Base-by-base conservation (phyloP, 805 yeast species). In the Candida oleophila region DNA sequence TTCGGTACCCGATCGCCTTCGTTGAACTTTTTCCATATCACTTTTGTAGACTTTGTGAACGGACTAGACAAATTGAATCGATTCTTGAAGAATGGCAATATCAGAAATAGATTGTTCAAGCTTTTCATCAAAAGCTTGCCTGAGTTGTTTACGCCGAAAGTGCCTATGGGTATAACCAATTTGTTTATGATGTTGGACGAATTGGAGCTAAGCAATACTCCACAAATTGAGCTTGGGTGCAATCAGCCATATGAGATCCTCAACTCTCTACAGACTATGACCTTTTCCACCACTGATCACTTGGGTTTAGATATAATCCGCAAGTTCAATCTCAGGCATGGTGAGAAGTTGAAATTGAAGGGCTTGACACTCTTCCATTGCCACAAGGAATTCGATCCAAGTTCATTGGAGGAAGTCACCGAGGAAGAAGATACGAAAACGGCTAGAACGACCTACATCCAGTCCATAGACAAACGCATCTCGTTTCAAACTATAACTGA, bases 121-220 rank as follows among this genome's bases (percentile, higher is more conserved):
- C 50, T 68, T 40, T 64, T 65, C 50, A 60, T 62, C 30, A 62
- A 65, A 11, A 51, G 49, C 15, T 38, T 51, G 20, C 32, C 46
- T 22, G 65, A 62, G 22, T 53, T 68, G 32, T 54, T 57, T 46
- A 18, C 40, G 4, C 72, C 73, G 3, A 32, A 38, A 2, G 38
- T 55, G 1, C 71, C 72, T 1, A 58, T 40, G 35, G 56, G 58
- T 19, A 48, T 68, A 34, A 60, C 65, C n/a, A 65, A 66, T 46
- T 53, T 67, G 39, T 65, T 63, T 40, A 47, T 68, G n/a, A 57
- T 64, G 63, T 47, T 66, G 28, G 59, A 62, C 45, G 73, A 66
- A 41, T 20, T 25, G n/a, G 70, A 65, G 38, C 44, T 66, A 38
- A 50, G 56, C 55, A 43, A 52, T 15, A 22, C 32, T 3, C 47